These are phyloP conservation scores for Candida maesae DNA, from an alignment of 805 yeast species.

Conservation along the genomic window DNA sequence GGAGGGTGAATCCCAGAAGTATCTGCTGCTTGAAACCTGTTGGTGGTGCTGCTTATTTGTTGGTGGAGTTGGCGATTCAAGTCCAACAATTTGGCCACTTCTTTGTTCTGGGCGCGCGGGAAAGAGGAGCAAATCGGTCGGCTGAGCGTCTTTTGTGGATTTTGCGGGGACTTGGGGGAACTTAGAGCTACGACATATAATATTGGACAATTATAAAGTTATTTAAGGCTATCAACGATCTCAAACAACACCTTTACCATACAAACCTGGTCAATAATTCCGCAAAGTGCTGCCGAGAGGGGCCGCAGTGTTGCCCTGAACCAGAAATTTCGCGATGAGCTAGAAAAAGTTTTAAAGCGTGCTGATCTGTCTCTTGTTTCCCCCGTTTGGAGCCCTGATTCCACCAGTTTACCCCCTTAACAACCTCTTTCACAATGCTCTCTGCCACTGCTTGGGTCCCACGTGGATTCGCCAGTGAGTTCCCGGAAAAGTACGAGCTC, in stretches of 20 bases:
- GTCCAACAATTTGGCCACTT: background rate
- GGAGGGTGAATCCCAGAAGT: too few relatives aligned
- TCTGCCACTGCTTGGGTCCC: slow-evolving; percentile 96
- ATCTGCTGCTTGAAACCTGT: too few relatives aligned
- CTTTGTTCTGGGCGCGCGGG: background rate
- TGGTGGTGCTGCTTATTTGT: too few relatives aligned
- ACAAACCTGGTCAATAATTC: background rate
- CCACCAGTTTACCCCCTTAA: background rate
- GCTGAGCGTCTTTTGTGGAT: too few relatives aligned
- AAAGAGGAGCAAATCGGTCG: too few relatives aligned
- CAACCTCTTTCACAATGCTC: slow-evolving; percentile 49
- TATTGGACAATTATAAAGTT: too few relatives aligned
- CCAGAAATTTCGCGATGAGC: slow-evolving; percentile 3
- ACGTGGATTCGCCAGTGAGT: slow-evolving; percentile 89
- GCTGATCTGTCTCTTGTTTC: background rate
- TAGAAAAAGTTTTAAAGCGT: slow-evolving; percentile 4
- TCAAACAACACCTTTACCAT: background rate
- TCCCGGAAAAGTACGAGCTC: slow-evolving; percentile 83
- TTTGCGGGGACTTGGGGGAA: too few relatives aligned
- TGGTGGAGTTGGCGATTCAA: too few relatives aligned
- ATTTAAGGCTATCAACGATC: too few relatives aligned
- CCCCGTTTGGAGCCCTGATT: too few relatives aligned
- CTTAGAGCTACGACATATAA: too few relatives aligned
- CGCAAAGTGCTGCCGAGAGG: too few relatives aligned
- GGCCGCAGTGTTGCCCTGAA: slow-evolving; percentile 1